A percentile compares a stretch with the other conserved stretches of the same genome.
These are phyloP conservation scores for Yarrowia galli DNA, from an alignment of 1,139 yeast species.

Conservation along the genomic window DNA sequence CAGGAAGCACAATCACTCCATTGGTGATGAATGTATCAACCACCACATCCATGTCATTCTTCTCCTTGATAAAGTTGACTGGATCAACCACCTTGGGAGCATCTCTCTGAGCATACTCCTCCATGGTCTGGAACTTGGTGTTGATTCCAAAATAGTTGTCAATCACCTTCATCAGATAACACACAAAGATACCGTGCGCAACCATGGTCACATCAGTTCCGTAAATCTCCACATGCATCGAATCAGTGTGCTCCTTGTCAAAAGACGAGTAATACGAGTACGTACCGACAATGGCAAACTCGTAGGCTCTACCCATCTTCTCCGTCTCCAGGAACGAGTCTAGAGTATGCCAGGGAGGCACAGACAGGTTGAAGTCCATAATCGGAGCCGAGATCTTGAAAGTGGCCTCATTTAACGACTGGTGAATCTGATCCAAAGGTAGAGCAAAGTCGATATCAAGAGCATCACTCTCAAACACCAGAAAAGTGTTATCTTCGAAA, in stretches of 20 bases:
- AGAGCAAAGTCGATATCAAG: conserved; percentile 58
- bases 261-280: conserved; percentile 67
- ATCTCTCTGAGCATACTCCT: conserved; percentile 65
- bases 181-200: conserved; percentile 78
- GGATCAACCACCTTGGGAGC: conserved; percentile 35
- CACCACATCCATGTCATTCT: conserved; percentile 79
- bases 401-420: conserved; percentile 63
- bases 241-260: conserved; percentile 72
- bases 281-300: conserved; percentile 68
- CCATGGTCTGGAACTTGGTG: conserved; percentile 82
- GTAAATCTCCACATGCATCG: conserved; percentile 66
- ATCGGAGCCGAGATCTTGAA: conserved; percentile 64
- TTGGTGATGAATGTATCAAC: conserved; percentile 72
- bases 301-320: conserved; percentile 69
- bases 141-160: conserved; percentile 92
- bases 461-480: conserved; percentile 74
- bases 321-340: conserved; percentile 70
- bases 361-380: conserved; percentile 68
- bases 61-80: conserved; percentile 19
- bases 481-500: conserved; percentile 75
- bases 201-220: conserved; percentile 74
- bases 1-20: conserved; percentile 77
- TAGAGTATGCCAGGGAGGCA: conserved; percentile 93
- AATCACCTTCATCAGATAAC: conserved; percentile 76
- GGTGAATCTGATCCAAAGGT: conserved; percentile 68